Evolutionary conservation across 352 stramenopile genomes (phyloP).

Genomic region (Globisporangium spinosum): DNA sequence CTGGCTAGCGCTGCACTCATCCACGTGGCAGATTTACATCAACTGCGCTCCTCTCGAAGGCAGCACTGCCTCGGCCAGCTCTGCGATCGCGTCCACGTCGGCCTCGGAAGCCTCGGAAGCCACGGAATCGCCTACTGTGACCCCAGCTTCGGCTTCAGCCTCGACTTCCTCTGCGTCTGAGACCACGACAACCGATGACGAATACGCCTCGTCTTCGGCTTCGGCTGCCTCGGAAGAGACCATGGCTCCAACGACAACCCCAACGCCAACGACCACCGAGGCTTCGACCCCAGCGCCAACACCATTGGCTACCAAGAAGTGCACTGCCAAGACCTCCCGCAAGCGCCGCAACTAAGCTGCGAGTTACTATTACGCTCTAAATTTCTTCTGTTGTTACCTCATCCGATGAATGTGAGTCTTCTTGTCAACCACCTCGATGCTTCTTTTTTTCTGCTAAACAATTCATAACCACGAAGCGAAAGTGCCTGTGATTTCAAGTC

Average conservation of each 20-base stretch:
- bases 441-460: no score
- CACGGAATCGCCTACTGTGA: conserved; percentile 5
- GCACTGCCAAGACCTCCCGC: background rate
- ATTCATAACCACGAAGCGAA: no score
- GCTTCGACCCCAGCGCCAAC: conserved; percentile 15
- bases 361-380: no score
- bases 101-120: background rate
- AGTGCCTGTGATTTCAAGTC: no score
- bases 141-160: background rate
- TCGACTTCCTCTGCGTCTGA: background rate
- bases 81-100: conserved; percentile 7
- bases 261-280: conserved; percentile 15
- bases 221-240: background rate
- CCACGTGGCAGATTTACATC: no score
- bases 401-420: no score
- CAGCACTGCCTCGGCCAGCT: conserved; percentile 3
- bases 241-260: background rate
- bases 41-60: no score
- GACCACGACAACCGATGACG: background rate
- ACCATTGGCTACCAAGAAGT: conserved; percentile 14
- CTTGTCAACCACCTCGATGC: no score
- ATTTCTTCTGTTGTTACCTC: no score
- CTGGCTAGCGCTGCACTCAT: no score
- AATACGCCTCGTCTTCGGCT: background rate
- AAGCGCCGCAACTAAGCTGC: no score